Evolutionary conservation across 768 basidiomycete genomes (phyloP).

Genomic region (Agaricus sinodeliciosus): DNA sequence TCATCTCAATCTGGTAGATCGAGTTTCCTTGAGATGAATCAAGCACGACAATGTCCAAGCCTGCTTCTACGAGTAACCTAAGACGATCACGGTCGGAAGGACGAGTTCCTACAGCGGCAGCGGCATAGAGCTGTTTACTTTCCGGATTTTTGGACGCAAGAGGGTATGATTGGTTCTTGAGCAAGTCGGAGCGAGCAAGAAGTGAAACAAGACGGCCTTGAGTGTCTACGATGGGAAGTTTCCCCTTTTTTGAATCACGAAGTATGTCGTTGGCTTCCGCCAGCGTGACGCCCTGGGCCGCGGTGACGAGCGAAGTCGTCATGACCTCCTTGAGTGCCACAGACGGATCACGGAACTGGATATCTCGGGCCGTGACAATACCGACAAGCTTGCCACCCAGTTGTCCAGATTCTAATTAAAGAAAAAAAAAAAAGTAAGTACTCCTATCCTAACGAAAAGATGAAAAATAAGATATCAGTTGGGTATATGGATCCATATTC

Average conservation of each 20-base stretch:
- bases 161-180: constrained; percentile 97
- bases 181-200: constrained; percentile 91
- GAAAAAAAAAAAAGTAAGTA: constrained; percentile 8
- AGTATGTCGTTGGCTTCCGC: constrained; percentile 90
- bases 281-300: constrained; percentile 83
- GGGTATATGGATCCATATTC: constrained; percentile 34
- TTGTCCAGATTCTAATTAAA: constrained; percentile 64
- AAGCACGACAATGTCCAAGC: constrained; percentile 89
- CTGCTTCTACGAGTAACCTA: constrained; percentile 81
- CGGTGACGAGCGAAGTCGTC: constrained; percentile 86
- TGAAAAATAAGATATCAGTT: constrained; percentile 27
- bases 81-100: constrained; percentile 84
- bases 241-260: constrained; percentile 95
- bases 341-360: constrained; percentile 77
- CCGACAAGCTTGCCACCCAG: constrained; percentile 91
- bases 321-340: constrained; percentile 77
- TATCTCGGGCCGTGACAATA: constrained; percentile 93
- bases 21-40: constrained; percentile 99
- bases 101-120: constrained; percentile 93
- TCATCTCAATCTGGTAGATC: constrained; percentile 89
- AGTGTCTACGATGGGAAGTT: constrained; percentile 67
- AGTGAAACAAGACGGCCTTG: constrained; percentile 59
- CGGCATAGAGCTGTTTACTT: constrained; percentile 94
- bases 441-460: neutral
- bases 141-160: constrained; percentile 87